phyloP scores from a whole-genome alignment of 306 rosid species.

The Acacia melanoxylon region DNA sequence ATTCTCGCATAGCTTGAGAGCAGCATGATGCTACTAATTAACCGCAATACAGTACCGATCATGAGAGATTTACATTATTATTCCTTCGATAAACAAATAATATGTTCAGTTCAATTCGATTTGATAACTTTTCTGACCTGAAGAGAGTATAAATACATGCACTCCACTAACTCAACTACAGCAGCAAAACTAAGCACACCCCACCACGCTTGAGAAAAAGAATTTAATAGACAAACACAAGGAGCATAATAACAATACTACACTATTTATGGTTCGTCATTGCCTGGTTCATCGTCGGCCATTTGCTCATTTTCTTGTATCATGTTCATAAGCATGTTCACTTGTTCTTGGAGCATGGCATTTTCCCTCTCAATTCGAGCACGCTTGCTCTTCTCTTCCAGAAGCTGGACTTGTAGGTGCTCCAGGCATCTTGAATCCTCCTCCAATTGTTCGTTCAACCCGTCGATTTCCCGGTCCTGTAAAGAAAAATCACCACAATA shows the following conservation, averaged over 20 bases:
- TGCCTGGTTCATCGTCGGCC: constrained; percentile 52
- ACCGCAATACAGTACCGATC: not conserved
- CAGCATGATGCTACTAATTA: not conserved
- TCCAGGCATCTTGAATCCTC: constrained; percentile 75
- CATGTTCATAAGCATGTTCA: constrained; percentile 93
- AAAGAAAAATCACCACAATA: not conserved
- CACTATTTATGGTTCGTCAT: constrained; percentile 45
- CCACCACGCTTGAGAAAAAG: constrained; percentile 32
- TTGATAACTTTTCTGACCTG: not conserved
- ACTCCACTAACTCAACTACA: constrained; percentile 15
- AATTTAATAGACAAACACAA: constrained; percentile 29
- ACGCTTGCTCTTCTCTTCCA: constrained; percentile 75
- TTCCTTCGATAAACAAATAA: constrained; percentile 31
- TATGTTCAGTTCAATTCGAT: constrained; percentile 13
- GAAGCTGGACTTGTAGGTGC: constrained; percentile 81
- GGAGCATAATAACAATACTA: not conserved
- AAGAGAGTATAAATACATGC: constrained; percentile 6
- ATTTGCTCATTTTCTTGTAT: constrained; percentile 59
- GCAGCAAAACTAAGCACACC: constrained; percentile 23
- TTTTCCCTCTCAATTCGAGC: constrained; percentile 74
- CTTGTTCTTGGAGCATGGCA: constrained; percentile 75
- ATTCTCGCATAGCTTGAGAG: not conserved
- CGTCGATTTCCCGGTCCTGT: constrained; percentile 88
- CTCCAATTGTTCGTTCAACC: constrained; percentile 80
- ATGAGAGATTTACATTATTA: constrained; percentile 27